Evolutionary conservation across 352 stramenopile genomes (phyloP).

Genomic region (Phytophthora uliginosa): DNA sequence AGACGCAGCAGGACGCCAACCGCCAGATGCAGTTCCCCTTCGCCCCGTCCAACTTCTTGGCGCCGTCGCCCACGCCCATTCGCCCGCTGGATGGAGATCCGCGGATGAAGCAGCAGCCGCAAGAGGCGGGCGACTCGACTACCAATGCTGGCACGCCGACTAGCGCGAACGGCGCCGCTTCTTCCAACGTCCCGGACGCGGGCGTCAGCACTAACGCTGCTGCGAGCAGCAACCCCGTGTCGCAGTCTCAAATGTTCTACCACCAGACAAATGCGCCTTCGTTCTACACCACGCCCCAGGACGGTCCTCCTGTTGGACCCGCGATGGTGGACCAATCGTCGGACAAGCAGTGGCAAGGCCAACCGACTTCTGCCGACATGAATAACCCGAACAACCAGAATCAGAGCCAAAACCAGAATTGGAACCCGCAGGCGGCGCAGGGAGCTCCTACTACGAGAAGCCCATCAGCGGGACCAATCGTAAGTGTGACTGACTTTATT

Average conservation of each 20-base stretch:
- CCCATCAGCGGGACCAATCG: slow-evolving; percentile 22
- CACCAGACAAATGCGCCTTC: slow-evolving; percentile 64
- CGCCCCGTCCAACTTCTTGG: slow-evolving; percentile 70
- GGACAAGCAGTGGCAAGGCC: slow-evolving; percentile 52
- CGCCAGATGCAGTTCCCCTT: slow-evolving; percentile 66
- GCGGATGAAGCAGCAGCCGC: slow-evolving; percentile 42
- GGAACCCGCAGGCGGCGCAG: slow-evolving; percentile 36
- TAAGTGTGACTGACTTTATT: slow-evolving; percentile 24
- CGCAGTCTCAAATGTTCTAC: slow-evolving; percentile 69
- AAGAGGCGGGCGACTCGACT: slow-evolving; percentile 16
- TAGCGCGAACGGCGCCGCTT: slow-evolving; percentile 1
- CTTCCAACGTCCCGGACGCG: slow-evolving; percentile 16
- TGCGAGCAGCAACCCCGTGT: slow-evolving; percentile 36
- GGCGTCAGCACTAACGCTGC: slow-evolving; percentile 7
- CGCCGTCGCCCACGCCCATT: slow-evolving; percentile 78
- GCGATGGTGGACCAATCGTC: slow-evolving; percentile 50
- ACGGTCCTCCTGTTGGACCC: slow-evolving; percentile 46
- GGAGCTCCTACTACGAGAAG: slow-evolving; percentile 19
- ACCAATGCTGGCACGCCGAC: slow-evolving; percentile 9
- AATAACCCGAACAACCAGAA: slow-evolving; percentile 34
- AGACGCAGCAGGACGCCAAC: slow-evolving; percentile 17
- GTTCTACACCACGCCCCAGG: slow-evolving; percentile 66
- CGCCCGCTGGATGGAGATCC: slow-evolving; percentile 77
- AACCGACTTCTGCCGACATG: slow-evolving; percentile 20
- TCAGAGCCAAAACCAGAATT: slow-evolving; percentile 31